Evolutionary conservation across 768 basidiomycete species (phyloP), one percentile per base, ranked within the genome.

Genomic region (Lactarius pseudohatsudake): DNA sequence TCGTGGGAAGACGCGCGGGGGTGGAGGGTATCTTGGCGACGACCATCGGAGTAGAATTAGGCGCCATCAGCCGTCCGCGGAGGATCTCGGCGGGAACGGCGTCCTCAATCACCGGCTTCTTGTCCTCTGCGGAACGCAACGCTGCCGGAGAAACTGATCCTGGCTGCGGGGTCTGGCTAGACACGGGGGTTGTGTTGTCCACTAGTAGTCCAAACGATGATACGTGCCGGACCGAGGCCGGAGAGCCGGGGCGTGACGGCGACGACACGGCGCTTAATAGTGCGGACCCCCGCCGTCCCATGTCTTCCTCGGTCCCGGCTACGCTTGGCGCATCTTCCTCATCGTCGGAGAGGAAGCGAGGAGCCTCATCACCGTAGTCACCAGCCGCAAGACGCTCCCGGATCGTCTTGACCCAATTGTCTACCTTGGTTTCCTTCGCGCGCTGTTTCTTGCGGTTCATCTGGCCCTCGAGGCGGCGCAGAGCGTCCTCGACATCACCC

Each of bases 401-500:
- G 40, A 93, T 88, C 13, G 83, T 84, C 68, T 84, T 83, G 57
- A 93, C 86, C 92, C 92, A 94, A 3, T 86, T 85, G 73, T 94
- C 87, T 4, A 95, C 91, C 74, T 93, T 92, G 57, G 81, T 81
- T 41, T 83, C 84, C 72, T 88, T 92, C 70, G 86, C 89, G 69
- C 85, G 80, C 73, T 89, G 85, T 72, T 84, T 83, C 66, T 86
- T 80, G 0, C 84, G 84, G 74, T 93, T 92, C 62, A 95, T 91
- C 74, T 93, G 87, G 0, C 94, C 95, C 75, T 96, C 94, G 45
- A 97, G 82, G 15, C 90, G 80, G 28, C 84, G 80, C 68, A 97
- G 75, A 20, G 95, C 94, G 8, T 86, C 90, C 38, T 94, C 92
- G 20, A 91, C 89, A 71, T 91, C 93, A 1, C 92, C 92, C 20